Evolutionary conservation across 2,329 filamentous ascomycete species (phyloP), one percentile per base, ranked within the genome.

Genomic region (Tolypocladium tropicale): DNA sequence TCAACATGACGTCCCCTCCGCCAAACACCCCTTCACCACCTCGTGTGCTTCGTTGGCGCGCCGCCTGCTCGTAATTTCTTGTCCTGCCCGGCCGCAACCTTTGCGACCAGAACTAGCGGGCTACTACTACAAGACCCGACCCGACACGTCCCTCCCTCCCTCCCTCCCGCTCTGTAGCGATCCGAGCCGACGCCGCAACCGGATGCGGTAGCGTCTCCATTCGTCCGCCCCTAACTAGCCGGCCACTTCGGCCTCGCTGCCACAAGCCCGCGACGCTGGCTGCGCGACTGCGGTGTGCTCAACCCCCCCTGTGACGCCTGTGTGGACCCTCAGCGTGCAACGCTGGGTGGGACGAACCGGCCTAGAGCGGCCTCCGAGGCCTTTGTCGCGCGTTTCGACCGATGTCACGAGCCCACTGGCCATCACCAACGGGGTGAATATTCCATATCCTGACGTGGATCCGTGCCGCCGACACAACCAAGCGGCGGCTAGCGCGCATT

Each of bases 291-390:
- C 43, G 32, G 46, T 50, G 28, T 34, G 51, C 52, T 54, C 25
- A 37, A 48, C 39, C 50, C 33, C 34, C 55, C 56, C 56, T 58
- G 56, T 56, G 57, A 58, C 57, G 53, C 53, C 36, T 43, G 54
- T 54, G 58, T 58, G 59, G 59, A 53, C 48, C 57, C 56, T 25
- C 53, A 58, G 52, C 58, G 60, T 48, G 57, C 53, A 48, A 54
- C 60, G 54, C 37, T 55, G 43, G 54, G 59, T 61, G 60, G 58
- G 58, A 61, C 60, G 58, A 60, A 60, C 56, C 55, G 56, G 56
- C 56, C 58, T 53, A 58, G 34, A 59, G 37, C 55, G 57, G 46
- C 56, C 36, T 53, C 55, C 16, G 50, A 23, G 36, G 36, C 52
- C 21, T 16, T 12, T 41, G 23, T 41, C 51, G 23, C 51, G 51